Conservation (phyloP, 345 rosid species). For the Eucalyptus decipiens region DNA sequence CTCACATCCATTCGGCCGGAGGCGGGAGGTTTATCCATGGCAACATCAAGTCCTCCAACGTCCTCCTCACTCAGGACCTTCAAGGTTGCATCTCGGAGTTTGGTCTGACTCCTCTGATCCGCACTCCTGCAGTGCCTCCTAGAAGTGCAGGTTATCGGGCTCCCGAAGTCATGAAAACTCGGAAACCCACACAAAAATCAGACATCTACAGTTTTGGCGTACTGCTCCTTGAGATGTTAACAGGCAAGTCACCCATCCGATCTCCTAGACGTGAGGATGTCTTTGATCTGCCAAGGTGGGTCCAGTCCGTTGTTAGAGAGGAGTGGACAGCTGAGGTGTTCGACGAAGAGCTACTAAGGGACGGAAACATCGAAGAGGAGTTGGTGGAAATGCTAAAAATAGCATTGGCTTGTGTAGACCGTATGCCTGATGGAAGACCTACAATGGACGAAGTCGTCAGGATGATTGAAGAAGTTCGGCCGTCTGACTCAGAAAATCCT, state of each 20-base stretch:
- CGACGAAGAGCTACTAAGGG: conserved; percentile 62
- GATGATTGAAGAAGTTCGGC: conserved; percentile 72
- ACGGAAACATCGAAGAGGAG: conserved; percentile 69
- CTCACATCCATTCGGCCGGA: conserved; percentile 56
- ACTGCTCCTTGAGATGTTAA: conserved; percentile 70
- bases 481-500: conserved; percentile 40
- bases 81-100: conserved; percentile 59
- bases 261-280: conserved; percentile 44
- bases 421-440: conserved; percentile 65
- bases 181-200: conserved; percentile 43
- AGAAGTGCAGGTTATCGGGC: conserved; percentile 72
- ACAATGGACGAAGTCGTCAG: conserved; percentile 61
- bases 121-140: conserved; percentile 34
- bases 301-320: conserved; percentile 78
- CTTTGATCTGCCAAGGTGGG: conserved; percentile 85
- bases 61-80: conserved; percentile 50
- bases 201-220: conserved; percentile 90
- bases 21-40: conserved; percentile 62
- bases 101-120: conserved; percentile 54
- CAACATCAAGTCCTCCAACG: conserved; percentile 72
- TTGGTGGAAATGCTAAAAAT: conserved; percentile 91
- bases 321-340: conserved; percentile 96
- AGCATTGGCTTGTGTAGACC: conserved; percentile 78
- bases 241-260: conserved; percentile 75
- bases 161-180: conserved; percentile 59